Evolutionary conservation across 306 rosid genomes (phyloP), one percentile per base, ranked within the genome.

Genomic region (Trifolium fragiferum): DNA sequence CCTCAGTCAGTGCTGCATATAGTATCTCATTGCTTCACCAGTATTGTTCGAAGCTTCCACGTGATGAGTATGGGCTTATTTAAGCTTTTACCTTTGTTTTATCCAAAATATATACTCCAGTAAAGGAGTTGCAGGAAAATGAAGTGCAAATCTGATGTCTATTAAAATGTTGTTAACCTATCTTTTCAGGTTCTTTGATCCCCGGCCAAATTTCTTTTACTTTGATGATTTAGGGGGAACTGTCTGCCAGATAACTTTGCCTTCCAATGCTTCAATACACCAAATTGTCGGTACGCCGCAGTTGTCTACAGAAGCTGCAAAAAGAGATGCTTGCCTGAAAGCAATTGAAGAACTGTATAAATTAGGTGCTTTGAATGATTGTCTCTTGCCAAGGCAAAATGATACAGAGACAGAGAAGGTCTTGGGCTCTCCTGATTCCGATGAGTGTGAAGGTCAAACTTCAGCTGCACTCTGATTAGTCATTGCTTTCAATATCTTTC

Each of bases 1-100:
- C 98, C 66, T 88, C 89, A 69, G 82, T 86, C 54, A 87, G 82
- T 76, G 85, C 93, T 75, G 93, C 79, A 70, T 87, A 85, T 68
- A 91, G 98, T 84, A 62, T 94, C 84, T 88, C 91, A 14, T 79
- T 94, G 70, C 88, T 94, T 60, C 94, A 94, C 81, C 84, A 82
- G 80, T 94, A 87, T 67, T 94, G 98, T 75, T 75, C 96, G 41
- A 91, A 88, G 89, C 96, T 94, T 83, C 96, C 97, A 6, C 96
- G 81, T 76, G 98, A 94, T 46, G 97, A 91, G 98, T 91, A 89
- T 62, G 96, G 64, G 69, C 78, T 60, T 70, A 32, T 70, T 49
- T 75, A 64, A 8, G 78, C 41, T 73, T 74, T n/a, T 33, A 44
- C 61, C 66, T 64, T 73, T 69, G 65, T 79, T 78, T 66, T 57